Evolutionary conservation across 306 rosid genomes (phyloP), one percentile per base, ranked within the genome.

Genomic region (Cucumis sativus): DNA sequence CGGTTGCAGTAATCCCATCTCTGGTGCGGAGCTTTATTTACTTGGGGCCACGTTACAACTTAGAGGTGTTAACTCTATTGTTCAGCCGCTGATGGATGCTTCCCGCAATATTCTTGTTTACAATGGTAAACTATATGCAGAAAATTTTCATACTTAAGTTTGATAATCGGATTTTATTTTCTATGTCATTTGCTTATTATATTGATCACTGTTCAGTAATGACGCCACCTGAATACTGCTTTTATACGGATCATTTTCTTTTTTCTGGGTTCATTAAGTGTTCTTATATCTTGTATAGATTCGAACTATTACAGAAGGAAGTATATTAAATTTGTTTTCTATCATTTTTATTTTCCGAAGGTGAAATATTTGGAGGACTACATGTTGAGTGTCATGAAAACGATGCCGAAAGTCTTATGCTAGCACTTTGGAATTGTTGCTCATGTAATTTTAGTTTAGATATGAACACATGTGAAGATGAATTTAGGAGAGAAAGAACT

Each of bases 311-410:
- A 10, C n/a, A 1, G 17, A 14, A 54, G 49, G 62, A 73, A 17
- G 4, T 69, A 21, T 77, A 6, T 61, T 41, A 15, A 37, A 62
- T 47, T 66, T 28, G 18, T 55, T 78, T 62, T 68, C 25, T 65
- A 21, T 20, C 2, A 45, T 64, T 77, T 79, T 77, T 13, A 41
- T 74, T 81, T 57, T 59, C 62, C 63, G 63, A 67, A 95, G 98
- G 98, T 75, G 97, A 95, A 87, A 87, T 95, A 61, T 95, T 89
- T 82, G 97, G 97, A 49, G 98, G 98, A 72, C 79, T 88, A 62
- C 52, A 80, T 57, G 74, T 92, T 57, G 79, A 79, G 17, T 61
- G 86, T 69, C 88, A 95, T 78, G 79, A 86, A 84, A 95, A 88
- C 30, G 98, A 95, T 77, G 55, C 92, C 6, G 93, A 90, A 75